Conservation (phyloP, 306 rosid species). For the Urtica urens region DNA sequence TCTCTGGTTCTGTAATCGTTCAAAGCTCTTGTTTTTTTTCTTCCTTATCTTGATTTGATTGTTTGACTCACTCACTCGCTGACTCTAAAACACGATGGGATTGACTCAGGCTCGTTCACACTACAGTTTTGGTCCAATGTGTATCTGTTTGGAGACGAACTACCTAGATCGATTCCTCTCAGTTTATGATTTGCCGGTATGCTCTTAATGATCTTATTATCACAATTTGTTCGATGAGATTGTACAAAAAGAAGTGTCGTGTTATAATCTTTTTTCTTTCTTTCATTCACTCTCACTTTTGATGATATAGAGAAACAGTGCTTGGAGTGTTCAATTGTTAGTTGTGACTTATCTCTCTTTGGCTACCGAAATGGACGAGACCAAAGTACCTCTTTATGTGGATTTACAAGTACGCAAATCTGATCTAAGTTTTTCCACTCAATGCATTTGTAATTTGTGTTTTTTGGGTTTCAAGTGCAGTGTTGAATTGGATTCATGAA, state of each 20-base stretch:
- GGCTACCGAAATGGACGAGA: conserved; percentile 67
- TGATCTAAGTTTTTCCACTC: too few relatives aligned
- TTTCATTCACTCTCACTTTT: conserved; percentile 6
- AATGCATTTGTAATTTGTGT: neutral
- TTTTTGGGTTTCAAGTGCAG: too few relatives aligned
- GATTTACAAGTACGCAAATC: conserved; percentile 47
- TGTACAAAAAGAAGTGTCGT: too few relatives aligned
- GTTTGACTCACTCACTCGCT: too few relatives aligned
- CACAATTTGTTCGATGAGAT: too few relatives aligned
- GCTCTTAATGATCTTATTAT: too few relatives aligned
- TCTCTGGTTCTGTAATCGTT: too few relatives aligned
- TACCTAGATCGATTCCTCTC: conserved; percentile 80
- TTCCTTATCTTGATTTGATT: too few relatives aligned
- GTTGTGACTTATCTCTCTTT: conserved; percentile 61
- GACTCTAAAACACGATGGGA: too few relatives aligned
- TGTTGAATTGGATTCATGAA: too few relatives aligned
- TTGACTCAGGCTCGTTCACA: conserved; percentile 59
- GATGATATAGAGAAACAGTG: conserved; percentile 27
- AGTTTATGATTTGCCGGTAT: conserved; percentile 41
- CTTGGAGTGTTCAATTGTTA: conserved; percentile 48
- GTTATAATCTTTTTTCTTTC: conserved; percentile 5
- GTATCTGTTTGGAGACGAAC: conserved; percentile 49
- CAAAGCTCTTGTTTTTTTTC: neutral
- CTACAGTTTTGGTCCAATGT: conserved; percentile 43
- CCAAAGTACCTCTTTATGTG: conserved; percentile 26